Evolutionary conservation across 176 grass and related monocot genomes (phyloP).

Genomic region (Oryza australiensis): DNA sequence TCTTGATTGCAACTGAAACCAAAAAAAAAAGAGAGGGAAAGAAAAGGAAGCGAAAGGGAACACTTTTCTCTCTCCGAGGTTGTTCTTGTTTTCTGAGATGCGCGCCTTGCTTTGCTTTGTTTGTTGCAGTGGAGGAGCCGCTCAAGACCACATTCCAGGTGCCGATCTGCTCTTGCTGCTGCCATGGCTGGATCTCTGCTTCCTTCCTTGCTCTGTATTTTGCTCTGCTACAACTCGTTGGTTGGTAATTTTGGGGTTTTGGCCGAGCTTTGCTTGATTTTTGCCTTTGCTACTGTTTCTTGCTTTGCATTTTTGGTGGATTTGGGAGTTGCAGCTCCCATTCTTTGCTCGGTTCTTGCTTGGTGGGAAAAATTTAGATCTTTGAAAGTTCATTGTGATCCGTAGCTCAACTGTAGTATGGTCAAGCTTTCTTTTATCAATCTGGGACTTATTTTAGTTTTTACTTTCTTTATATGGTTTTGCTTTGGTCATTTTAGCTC

Average conservation of each 20-base stretch:
- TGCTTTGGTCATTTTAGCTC: background rate
- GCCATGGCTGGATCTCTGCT: conserved; percentile 27
- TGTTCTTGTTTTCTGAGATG: conserved; percentile 43
- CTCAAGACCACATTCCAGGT: conserved; percentile 93
- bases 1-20: too few relatives aligned
- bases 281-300: background rate
- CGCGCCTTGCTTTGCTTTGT: conserved; percentile 23
- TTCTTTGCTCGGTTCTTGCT: background rate
- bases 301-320: background rate
- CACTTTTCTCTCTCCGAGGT: background rate
- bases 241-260: background rate
- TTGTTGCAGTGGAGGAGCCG: conserved; percentile 70
- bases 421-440: background rate
- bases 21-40: too few relatives aligned
- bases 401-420: background rate
- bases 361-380: conserved; percentile 24
- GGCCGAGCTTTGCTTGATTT: background rate
- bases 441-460: background rate
- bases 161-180: conserved; percentile 38
- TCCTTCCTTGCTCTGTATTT: conserved; percentile 13
- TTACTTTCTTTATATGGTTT: background rate
- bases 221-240: background rate
- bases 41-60: too few relatives aligned
- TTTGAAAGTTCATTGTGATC: background rate
- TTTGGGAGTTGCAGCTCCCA: conserved; percentile 4